Evolutionary conservation across 805 yeast genomes (phyloP), one percentile per base, ranked within the genome.

Genomic region (Ogataea pilisensis): DNA sequence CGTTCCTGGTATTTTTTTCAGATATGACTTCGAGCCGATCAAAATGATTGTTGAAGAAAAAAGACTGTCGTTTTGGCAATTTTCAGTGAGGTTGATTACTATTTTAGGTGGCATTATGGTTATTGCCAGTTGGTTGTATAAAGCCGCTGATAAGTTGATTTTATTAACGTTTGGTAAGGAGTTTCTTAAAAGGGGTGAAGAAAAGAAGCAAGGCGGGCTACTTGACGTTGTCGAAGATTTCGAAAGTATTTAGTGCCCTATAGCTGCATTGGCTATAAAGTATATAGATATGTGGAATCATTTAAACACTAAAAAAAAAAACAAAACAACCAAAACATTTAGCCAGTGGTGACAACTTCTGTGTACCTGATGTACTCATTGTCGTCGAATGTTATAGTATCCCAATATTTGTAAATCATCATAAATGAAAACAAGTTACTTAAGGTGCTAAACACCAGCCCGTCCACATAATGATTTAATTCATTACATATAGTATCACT

Each of bases 391-490:
- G 98, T 93, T 38, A 91, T 82, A 75, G 90, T 88, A 57, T 90
- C 97, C 96, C 98, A 91, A 52, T 80, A 87, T 65, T 93, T 90
- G 70, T 89, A 91, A 38, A 91, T 72, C 98, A 93, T 91, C 95
- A 93, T 89, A 41, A 85, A 66, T 4, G 95, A 75, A 54, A 88
- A 84, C 37, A 88, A 58, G 58, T 87, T 87, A 57, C 95, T 77
- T 27, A 88, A 54, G 20, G 93, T 76, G 25, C 88, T 93, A 55
- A 90, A 87, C 56, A 91, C 83, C 24, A 88, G 63, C 1, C 98
- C 98, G 57, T 91, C 99, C 18, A 88, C 72, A 60, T 91, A 93
- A 63, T 93, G 99, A 29, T 82, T 77, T 35, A 84, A 76, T 17
- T 79, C 73, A 27, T 66, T 64, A 64, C 99, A 91, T 31, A 91